Evolutionary conservation across 2,329 filamentous ascomycete species (phyloP), one percentile per base, ranked within the genome.

Genomic region (Pyrenochaeta sp.): DNA sequence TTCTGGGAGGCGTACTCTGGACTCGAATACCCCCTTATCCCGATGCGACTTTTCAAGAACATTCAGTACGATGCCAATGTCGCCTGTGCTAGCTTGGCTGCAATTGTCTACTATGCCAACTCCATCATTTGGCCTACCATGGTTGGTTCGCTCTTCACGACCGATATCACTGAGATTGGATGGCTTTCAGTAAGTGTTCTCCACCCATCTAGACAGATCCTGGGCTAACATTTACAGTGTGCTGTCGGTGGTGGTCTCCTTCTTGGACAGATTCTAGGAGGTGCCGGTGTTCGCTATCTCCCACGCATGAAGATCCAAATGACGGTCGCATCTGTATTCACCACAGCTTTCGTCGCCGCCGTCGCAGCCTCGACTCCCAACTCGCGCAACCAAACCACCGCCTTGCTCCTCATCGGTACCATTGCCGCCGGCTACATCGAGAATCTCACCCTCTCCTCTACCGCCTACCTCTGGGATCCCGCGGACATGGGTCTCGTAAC

Each of bases 1-100:
- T 51, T 61, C 43, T 67, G 62, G 62, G 62, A 67, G 34, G 54
- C 46, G 1, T 65, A 62, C 31, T 53, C 51, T 6, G 53, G 55
- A 11, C 55, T 68, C 10, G 64, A 70, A 21, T 68, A 68, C 32
- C 69, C 70, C 1, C 53, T 73, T 3, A 63, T 73, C 14, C 69
- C 70, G 2, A 65, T 72, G 50, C 62, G 64, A 22, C 50, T 73
- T 18, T 72, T 72, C 53, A 59, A 47, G 19, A 71, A 71, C 41
- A 55, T 66, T 7, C 40, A 54, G 23, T 68, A 67, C 41, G 58
- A 69, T 37, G 63, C 64, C 7, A 65, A 62, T 18, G 58, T 68
- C 2, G 61, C 61, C 7, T 68, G 66, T 46, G 65, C 66, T 14
- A 58, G 55, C 28, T 52, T 70, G 17, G 67, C 58, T 8, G 63